Percentiles rank a stretch among this genome's conserved stretches.
phyloP scores from a whole-genome alignment of 2,329 filamentous ascomycete species.

The Hymenoscyphus linearis region DNA sequence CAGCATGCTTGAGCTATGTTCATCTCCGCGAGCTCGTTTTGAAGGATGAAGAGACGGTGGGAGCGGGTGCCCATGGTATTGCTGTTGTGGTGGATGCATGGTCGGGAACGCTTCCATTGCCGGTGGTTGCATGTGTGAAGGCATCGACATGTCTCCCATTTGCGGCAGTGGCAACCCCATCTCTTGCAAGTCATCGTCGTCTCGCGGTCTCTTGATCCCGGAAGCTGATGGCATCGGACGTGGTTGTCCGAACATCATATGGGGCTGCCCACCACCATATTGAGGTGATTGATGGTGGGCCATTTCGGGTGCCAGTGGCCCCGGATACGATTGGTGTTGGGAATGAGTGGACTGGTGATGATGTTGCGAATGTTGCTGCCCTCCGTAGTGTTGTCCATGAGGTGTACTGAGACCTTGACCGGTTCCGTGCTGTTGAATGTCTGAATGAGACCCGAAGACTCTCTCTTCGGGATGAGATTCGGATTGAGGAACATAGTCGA shows the following conservation, averaged over 20 bases:
- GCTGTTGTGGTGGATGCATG: conserved; percentile 35
- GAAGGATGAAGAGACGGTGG: conserved; percentile 67
- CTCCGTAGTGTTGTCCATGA: conserved; percentile 27
- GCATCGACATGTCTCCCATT: conserved; percentile 39
- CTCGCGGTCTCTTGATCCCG: conserved; percentile 46
- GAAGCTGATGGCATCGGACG: conserved; percentile 28
- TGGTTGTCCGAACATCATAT: conserved; percentile 41
- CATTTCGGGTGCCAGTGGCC: conserved; percentile 44
- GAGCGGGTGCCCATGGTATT: conserved; percentile 69
- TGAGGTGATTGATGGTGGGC: conserved; percentile 43
- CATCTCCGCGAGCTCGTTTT: conserved; percentile 61
- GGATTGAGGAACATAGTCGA: conserved; percentile 67
- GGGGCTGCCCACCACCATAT: conserved; percentile 44
- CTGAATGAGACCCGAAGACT: conserved; percentile 50
- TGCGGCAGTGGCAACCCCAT: conserved; percentile 36
- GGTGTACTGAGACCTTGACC: conserved; percentile 29
- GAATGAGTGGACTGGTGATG: conserved; percentile 39
- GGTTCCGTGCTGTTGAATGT: conserved; percentile 32
- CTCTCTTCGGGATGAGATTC: conserved; percentile 60
- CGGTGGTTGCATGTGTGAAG: conserved; percentile 53
- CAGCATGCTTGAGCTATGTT: conserved; percentile 37
- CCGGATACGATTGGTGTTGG: conserved; percentile 49
- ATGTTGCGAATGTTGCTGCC: conserved; percentile 44
- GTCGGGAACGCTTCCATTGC: conserved; percentile 39
- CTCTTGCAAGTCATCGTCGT: conserved; percentile 46